phyloP scores from a whole-genome alignment of 2,329 filamentous ascomycete genomes.

The Lachnellula hyalina region DNA sequence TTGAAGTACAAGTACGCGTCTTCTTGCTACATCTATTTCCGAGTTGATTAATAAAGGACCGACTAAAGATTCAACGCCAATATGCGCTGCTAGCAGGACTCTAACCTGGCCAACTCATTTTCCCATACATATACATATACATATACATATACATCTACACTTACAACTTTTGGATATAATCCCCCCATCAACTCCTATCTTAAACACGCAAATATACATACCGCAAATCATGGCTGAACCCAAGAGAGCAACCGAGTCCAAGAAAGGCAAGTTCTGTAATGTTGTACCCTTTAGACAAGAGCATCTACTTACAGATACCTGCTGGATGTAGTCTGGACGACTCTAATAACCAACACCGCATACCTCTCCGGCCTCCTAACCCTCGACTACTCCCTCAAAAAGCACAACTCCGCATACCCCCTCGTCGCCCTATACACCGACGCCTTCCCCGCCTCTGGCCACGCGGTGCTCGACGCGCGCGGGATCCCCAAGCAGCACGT shows the following conservation, averaged over 20 bases:
- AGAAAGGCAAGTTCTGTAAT: conserved; percentile 20
- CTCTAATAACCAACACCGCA: conserved; percentile 75
- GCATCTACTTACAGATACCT: conserved; percentile 4
- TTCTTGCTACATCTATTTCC: not conserved
- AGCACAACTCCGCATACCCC: conserved; percentile 62
- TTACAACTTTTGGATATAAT: not conserved
- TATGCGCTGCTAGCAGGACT: not conserved
- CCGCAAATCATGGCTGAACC: conserved; percentile 15
- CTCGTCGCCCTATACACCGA: conserved; percentile 81
- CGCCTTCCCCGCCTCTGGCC: conserved; percentile 63
- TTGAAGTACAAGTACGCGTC: not conserved
- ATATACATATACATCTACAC: not conserved
- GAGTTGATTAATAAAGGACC: too few species aligned
- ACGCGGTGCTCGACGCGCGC: conserved; percentile 62
- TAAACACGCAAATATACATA: not conserved
- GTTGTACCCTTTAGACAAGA: not conserved
- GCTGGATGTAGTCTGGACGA: conserved; percentile 68
- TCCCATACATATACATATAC: too few species aligned
- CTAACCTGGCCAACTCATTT: not conserved
- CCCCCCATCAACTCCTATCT: not conserved
- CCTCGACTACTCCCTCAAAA: conserved; percentile 70
- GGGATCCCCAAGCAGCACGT: conserved; percentile 66
- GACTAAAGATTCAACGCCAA: not conserved
- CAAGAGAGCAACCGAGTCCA: conserved; percentile 27
- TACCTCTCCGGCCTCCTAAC: conserved; percentile 81